Percentiles rank a stretch among this genome's conserved stretches.
Conservation (phyloP, 2,329 filamentous ascomycete species). For the Ophiocordyceps polyrhachis-furcata region DNA sequence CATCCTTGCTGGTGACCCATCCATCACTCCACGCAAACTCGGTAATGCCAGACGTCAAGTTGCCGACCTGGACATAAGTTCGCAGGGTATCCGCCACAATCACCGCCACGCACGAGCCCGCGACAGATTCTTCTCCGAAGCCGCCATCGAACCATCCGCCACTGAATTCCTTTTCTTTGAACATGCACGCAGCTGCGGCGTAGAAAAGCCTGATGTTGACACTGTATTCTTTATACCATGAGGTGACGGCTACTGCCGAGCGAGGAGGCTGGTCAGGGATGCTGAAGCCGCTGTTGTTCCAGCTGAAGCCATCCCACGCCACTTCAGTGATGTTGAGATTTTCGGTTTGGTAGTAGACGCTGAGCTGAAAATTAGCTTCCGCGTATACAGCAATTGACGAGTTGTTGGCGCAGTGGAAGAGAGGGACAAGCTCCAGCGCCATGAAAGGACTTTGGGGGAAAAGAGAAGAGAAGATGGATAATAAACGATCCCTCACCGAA, state of each 20-base stretch:
- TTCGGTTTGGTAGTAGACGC: not conserved
- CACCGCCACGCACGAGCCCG: not conserved
- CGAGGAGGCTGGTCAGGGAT: not conserved
- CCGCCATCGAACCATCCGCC: constrained; percentile 1
- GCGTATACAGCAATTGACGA: too few species aligned
- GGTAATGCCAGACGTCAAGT: not conserved
- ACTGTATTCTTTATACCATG: not conserved
- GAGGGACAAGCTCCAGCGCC: too few species aligned
- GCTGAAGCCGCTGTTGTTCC: not conserved
- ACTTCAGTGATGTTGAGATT: constrained; percentile 1
- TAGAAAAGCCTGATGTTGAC: constrained; percentile 1
- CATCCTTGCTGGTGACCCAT: not conserved
- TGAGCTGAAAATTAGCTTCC: not conserved
- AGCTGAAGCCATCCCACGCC: not conserved
- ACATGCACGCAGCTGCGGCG: not conserved
- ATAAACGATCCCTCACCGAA: not conserved
- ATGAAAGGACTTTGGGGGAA: not conserved
- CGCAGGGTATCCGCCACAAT: not conserved
- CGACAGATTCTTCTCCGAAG: not conserved
- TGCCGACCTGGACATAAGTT: not conserved
- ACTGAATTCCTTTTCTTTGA: constrained; percentile 1
- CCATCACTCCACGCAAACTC: not conserved
- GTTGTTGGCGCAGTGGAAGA: too few species aligned
- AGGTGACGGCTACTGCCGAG: not conserved
- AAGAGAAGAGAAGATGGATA: not conserved